phyloP scores from a whole-genome alignment of 1,284 basidiomycete species.

The Ganoderma lingzhi region DNA sequence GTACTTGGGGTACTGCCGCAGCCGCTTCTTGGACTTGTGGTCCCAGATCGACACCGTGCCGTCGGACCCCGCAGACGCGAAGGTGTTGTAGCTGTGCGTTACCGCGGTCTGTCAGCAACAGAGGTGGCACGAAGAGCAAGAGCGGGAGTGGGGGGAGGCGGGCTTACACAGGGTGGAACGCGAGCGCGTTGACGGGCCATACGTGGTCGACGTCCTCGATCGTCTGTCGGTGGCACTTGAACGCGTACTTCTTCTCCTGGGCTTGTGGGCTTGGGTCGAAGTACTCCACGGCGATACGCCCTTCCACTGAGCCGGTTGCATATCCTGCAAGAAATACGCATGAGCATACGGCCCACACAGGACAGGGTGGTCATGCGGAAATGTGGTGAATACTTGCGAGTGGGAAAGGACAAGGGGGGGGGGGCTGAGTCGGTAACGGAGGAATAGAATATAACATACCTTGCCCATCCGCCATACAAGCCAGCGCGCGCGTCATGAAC shows the following conservation, averaged over 20 bases:
- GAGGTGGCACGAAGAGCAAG: neutral
- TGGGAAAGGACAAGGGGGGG: neutral
- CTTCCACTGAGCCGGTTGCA: conserved; percentile 94
- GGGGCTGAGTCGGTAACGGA: neutral
- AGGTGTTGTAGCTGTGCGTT: conserved; percentile 84
- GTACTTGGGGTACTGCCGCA: conserved; percentile 90
- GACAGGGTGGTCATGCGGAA: no score
- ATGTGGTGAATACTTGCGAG: neutral
- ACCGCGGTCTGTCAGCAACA: neutral
- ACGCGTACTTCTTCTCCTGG: conserved; percentile 96
- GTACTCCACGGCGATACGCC: conserved; percentile 97
- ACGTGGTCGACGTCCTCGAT: conserved; percentile 95
- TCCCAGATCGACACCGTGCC: conserved; percentile 96
- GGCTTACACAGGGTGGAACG: conserved; percentile 88
- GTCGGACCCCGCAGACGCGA: conserved; percentile 94
- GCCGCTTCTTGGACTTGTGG: conserved; percentile 94
- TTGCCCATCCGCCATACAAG: conserved; percentile 92
- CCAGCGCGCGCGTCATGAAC: conserved; percentile 92
- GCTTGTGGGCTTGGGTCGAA: conserved; percentile 83
- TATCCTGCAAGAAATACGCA: conserved; percentile 66
- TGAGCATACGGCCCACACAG: neutral
- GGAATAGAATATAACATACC: conserved; percentile 55
- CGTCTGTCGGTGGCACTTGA: conserved; percentile 95
- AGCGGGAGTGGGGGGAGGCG: neutral
- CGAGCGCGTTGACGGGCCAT: conserved; percentile 96